Evolutionary conservation across 257 asterid species (phyloP).

Genomic region (Pogostemon cablin): DNA sequence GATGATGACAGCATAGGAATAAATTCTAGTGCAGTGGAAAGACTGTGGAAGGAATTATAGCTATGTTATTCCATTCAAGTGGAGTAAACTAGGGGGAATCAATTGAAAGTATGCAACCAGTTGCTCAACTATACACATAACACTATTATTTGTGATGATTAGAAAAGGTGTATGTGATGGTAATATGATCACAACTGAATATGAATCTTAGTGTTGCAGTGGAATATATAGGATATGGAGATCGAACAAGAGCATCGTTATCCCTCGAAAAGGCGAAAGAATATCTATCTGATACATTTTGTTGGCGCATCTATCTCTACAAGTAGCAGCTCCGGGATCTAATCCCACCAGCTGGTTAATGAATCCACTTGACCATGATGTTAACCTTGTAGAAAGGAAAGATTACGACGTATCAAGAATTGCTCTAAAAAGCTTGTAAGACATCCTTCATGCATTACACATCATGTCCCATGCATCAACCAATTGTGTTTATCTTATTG

Average conservation of each 20-base stretch:
- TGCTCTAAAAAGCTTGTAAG: slow-evolving; percentile 26
- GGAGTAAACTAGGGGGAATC: slow-evolving; percentile 12
- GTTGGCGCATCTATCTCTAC: slow-evolving; percentile 44
- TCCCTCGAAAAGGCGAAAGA: slow-evolving; percentile 24
- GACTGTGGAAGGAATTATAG: slow-evolving; percentile 8
- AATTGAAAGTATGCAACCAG: background rate
- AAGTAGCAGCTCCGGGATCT: slow-evolving; percentile 48
- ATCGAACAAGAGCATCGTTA: background rate
- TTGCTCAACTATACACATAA: background rate
- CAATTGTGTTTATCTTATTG: no score
- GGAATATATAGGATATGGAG: background rate
- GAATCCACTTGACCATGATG: slow-evolving; percentile 54
- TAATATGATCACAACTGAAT: no score
- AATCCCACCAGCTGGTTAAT: slow-evolving; percentile 60
- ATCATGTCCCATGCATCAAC: no score
- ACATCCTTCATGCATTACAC: background rate
- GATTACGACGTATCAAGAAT: slow-evolving; percentile 53
- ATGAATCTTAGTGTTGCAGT: background rate
- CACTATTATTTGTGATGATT: no score
- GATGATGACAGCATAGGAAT: slow-evolving; percentile 32
- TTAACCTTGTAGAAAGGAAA: slow-evolving; percentile 45
- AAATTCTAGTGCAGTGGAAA: slow-evolving; percentile 30
- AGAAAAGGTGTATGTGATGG: no score
- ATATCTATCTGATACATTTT: slow-evolving; percentile 22
- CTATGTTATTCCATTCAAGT: slow-evolving; percentile 30